phyloP scores from a whole-genome alignment of 805 yeast genomes.

The Barnettozyma pratensis region DNA sequence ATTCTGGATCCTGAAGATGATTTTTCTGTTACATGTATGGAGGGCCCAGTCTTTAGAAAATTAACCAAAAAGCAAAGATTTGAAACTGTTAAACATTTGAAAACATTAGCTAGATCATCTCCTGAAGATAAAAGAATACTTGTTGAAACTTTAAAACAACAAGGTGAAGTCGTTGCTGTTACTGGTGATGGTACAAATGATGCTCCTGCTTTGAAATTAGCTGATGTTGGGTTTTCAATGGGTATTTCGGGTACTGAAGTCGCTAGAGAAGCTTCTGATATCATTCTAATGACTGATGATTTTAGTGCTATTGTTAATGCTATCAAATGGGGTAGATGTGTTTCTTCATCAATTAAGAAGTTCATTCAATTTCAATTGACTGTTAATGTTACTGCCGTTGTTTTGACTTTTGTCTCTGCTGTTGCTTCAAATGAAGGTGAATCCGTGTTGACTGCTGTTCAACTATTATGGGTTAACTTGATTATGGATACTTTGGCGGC shows the following conservation, averaged over 20 bases:
- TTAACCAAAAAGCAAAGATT: constrained; percentile 52
- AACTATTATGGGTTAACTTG: constrained; percentile 92
- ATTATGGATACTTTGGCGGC: constrained; percentile 99
- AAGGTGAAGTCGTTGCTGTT: constrained; percentile 95
- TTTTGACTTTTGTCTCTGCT: constrained; percentile 89
- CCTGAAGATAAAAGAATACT: constrained; percentile 92
- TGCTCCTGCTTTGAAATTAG: constrained; percentile 94
- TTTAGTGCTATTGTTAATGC: constrained; percentile 94
- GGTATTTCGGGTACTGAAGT: constrained; percentile 98
- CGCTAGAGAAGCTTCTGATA: constrained; percentile 95
- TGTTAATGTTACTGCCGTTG: constrained; percentile 95
- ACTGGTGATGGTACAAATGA: constrained; percentile 99
- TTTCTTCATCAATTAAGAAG: constrained; percentile 88
- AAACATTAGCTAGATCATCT: constrained; percentile 88
- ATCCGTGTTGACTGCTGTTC: constrained; percentile 95
- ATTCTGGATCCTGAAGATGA: constrained; percentile 48
- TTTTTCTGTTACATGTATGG: constrained; percentile 67
- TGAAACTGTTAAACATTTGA: constrained; percentile 62
- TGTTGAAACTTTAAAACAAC: constrained; percentile 70
- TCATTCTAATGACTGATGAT: constrained; percentile 89
- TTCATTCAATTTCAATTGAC: constrained; percentile 96
- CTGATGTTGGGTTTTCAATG: constrained; percentile 98
- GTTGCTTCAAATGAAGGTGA: constrained; percentile 73
- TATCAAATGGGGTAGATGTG: constrained; percentile 98
- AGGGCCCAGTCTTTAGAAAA: constrained; percentile 85